These are phyloP conservation scores for Tieghemostelium lacteum DNA, from an alignment of 78 protist genomes.

Conservation along the genomic window DNA sequence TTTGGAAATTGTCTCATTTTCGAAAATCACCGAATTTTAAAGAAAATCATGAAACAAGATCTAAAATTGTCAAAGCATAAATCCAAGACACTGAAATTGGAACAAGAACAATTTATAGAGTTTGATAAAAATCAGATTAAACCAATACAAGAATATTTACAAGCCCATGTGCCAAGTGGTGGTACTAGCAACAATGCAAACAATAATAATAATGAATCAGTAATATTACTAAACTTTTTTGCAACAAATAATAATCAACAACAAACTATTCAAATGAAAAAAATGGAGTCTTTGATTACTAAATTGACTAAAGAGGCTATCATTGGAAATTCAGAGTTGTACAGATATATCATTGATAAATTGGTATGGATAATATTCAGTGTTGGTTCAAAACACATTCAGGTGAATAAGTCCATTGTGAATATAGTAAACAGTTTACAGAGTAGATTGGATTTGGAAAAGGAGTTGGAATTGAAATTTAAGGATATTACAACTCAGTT, in stretches of 20 bases:
- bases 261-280: conserved; percentile 43
- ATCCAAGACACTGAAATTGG: not conserved
- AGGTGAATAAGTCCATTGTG: conserved; percentile 2
- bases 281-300: not conserved
- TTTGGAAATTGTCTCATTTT: too few species aligned
- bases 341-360: not conserved
- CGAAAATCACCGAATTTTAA: too few species aligned
- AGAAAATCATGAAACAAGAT: too few species aligned
- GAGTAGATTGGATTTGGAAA: too few species aligned
- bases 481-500: not conserved
- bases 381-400: conserved; percentile 10
- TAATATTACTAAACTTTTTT: not conserved
- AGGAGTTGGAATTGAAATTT: not conserved
- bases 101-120: not conserved
- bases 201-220: too few species aligned
- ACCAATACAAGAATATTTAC: not conserved
- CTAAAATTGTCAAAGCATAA: not conserved
- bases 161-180: not conserved
- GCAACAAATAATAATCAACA: conserved; percentile 9
- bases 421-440: not conserved
- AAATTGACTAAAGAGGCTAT: not conserved
- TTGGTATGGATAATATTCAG: not conserved
- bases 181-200: too few species aligned
- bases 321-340: not conserved
- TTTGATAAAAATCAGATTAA: not conserved